Percentiles rank a stretch among this genome's conserved stretches.
Evolutionary conservation across 306 rosid species (phyloP).

Genomic region (Fagus crenata): DNA sequence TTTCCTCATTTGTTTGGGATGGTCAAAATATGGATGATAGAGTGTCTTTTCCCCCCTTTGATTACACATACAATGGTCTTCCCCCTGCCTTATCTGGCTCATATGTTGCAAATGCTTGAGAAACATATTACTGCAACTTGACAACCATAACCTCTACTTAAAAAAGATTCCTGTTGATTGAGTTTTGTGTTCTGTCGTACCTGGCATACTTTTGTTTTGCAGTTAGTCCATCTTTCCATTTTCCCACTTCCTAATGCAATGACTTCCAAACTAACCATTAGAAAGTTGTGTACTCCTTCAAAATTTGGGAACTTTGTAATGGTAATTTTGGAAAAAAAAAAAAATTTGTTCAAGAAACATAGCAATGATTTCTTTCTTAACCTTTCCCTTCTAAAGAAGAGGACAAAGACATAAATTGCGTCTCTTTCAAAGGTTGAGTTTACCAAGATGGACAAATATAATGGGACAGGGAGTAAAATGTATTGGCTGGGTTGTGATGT

Average conservation of each 20-base stretch:
- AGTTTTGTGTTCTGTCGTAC: not conserved
- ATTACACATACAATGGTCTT: not conserved
- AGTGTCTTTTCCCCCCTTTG: not conserved
- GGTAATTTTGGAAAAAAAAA: not conserved
- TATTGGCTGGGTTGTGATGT: not conserved
- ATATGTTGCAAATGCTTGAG: not conserved
- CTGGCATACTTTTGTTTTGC: not conserved
- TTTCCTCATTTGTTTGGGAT: not conserved
- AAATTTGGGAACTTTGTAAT: not conserved
- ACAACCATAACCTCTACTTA: not conserved
- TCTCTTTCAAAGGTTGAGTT: not conserved
- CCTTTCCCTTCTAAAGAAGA: not conserved
- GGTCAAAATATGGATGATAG: not conserved
- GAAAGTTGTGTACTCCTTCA: not conserved
- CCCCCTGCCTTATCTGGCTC: not conserved
- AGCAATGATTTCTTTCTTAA: not conserved
- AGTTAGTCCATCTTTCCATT: not conserved
- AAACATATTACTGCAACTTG: not conserved
- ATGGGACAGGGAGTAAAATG: not conserved
- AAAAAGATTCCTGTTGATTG: not conserved
- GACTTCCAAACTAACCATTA: not conserved
- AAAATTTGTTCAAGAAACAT: too few relatives aligned
- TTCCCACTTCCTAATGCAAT: not conserved
- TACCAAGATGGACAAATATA: not conserved
- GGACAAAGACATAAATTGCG: not conserved